Evolutionary conservation across 176 grass and related monocot genomes (phyloP).

Genomic region (Musa schizocarpa): DNA sequence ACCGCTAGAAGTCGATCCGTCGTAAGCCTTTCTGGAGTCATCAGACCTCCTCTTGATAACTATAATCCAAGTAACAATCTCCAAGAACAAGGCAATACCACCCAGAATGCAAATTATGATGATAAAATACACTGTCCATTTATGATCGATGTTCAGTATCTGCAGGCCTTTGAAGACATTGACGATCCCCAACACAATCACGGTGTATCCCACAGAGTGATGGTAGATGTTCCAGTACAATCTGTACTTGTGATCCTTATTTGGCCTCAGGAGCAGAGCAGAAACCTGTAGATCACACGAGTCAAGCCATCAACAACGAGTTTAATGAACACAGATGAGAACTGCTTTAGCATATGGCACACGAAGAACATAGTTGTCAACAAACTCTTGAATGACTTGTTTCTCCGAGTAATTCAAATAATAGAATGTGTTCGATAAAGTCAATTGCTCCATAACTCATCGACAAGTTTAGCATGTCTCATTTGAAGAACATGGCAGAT

Average conservation of each 20-base stretch:
- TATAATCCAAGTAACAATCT: slow-evolving; percentile 45
- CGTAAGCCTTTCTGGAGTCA: slow-evolving; percentile 14
- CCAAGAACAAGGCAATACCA: slow-evolving; percentile 22
- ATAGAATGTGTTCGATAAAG: too few relatives aligned
- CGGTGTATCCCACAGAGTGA: slow-evolving; percentile 42
- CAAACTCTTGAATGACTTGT: too few relatives aligned
- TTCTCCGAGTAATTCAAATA: too few relatives aligned
- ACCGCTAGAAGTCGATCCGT: not conserved
- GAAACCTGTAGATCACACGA: slow-evolving; percentile 18
- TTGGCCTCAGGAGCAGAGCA: slow-evolving; percentile 48
- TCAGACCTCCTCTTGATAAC: slow-evolving; percentile 22
- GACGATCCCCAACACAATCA: slow-evolving; percentile 34
- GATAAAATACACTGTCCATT: slow-evolving; percentile 40
- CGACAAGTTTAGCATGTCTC: too few relatives aligned
- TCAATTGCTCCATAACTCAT: too few relatives aligned
- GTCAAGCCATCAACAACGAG: too few relatives aligned
- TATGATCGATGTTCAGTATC: slow-evolving; percentile 38
- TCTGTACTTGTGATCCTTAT: slow-evolving; percentile 37
- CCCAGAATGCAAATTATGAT: slow-evolving; percentile 22
- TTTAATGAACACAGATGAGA: not conserved
- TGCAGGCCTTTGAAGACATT: slow-evolving; percentile 59
- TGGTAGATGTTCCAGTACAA: slow-evolving; percentile 76
- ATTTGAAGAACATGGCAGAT: too few relatives aligned
- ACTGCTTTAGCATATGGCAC: not conserved
- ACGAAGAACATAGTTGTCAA: not conserved